A percentile compares a stretch with the other conserved stretches of the same genome.
Evolutionary conservation across 371 early-diverging fungal genomes (phyloP).

Genomic region (Zychaea mexicana): DNA sequence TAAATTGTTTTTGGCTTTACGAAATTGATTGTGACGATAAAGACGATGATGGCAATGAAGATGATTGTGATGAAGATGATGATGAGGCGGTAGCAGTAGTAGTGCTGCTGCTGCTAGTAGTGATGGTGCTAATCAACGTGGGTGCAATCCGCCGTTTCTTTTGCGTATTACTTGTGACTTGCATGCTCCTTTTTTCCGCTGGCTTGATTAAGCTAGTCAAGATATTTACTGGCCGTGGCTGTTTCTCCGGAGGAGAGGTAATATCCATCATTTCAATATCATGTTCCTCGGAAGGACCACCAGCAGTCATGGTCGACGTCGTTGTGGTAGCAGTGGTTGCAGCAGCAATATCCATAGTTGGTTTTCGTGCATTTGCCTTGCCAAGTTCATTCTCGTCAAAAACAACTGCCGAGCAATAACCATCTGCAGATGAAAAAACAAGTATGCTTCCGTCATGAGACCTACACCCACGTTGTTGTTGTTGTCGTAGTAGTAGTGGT

Average conservation of each 20-base stretch:
- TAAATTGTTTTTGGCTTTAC: slow-evolving; percentile 6
- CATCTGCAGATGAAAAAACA: slow-evolving; percentile 84
- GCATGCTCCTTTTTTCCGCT: slow-evolving; percentile 1
- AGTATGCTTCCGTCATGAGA: slow-evolving; percentile 75
- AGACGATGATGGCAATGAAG: neutral
- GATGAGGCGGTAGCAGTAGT: neutral
- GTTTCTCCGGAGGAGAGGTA: slow-evolving; percentile 5
- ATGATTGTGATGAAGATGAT: neutral
- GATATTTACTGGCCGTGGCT: neutral
- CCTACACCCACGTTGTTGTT: slow-evolving; percentile 35
- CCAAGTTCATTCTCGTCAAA: slow-evolving; percentile 72
- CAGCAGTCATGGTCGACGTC: no score
- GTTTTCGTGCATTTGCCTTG: slow-evolving; percentile 1
- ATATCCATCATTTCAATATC: slow-evolving; percentile 37
- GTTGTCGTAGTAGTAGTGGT: no score
- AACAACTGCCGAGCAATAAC: slow-evolving; percentile 84
- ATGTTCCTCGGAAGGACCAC: neutral
- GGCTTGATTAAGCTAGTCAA: neutral
- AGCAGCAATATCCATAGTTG: neutral
- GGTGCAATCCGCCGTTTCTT: slow-evolving; percentile 45
- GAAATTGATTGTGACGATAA: slow-evolving; percentile 2
- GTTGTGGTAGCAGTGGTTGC: neutral
- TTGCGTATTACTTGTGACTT: neutral
- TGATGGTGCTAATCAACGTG: slow-evolving; percentile 25
- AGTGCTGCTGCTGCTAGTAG: neutral